Base-by-base conservation (phyloP, 768 basidiomycete species). In the Ramaria sp. region DNA sequence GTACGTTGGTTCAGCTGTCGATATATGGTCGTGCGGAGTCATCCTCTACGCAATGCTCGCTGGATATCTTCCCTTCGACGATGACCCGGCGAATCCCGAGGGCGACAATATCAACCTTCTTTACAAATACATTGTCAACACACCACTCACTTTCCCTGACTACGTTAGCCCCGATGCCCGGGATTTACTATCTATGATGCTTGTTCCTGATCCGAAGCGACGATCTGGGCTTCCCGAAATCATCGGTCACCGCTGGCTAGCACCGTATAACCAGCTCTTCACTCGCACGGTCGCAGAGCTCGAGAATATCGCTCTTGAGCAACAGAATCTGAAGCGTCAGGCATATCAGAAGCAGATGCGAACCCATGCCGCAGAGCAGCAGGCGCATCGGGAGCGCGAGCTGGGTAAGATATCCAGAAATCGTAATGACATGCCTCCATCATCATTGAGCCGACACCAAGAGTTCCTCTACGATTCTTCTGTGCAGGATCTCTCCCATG, bases 71-170 rank as follows among this genome's bases (percentile, higher is more conserved):
- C 96, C 96, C 22, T 99, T 97, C 69, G 96, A 98, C 69, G 96
- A 98, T 68, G 96, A 99, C 69, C 96, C 96, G 1, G 86, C 84
- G 27, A 99, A 98, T 66, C 96, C 96, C 3, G 96, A 98, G 54
- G 96, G 96, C 56, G 95, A 99, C 72, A 98, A 99, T 72, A 99
- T 98, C 73, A 98, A 98, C 65, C 78, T 98, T 5, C 72, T 99
- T 45, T 98, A 99, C 81, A 91, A 88, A 66, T 98, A 99, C 71
- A 99, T 99, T 69, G 86, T 98, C 70, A 93, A 85, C 73, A 99
- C 96, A 1, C 88, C 88, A 9, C 82, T 98, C 57, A 88, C 90
- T 22, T 97, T 98, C 74, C 95, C 94, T n/a, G 90, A 95, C 44
- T 95, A 95, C 67, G 82, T 97, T 62, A 88, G 90, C 5, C 65